Percentiles rank a stretch among this genome's conserved stretches.
These are phyloP conservation scores for Pseudoscleropodium purum DNA, from an alignment of 225 moss, liverwort and hornwort genomes.

Conservation along the genomic window DNA sequence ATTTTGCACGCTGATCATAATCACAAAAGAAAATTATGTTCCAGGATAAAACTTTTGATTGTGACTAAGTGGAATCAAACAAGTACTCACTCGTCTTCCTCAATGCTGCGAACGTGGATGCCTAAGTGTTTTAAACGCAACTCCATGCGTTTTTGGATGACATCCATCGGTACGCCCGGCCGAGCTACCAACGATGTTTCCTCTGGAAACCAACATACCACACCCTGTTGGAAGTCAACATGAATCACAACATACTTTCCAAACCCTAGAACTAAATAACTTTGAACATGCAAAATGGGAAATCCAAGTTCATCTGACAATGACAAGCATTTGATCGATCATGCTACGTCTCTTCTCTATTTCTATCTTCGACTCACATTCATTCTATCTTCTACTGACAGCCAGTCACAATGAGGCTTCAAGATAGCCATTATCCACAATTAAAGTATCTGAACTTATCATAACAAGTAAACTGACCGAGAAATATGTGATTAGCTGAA, in stretches of 20 bases:
- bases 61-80: neutral
- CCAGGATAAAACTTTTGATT: neutral
- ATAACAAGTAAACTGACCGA: slow-evolving; percentile 47
- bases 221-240: slow-evolving; percentile 21
- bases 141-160: slow-evolving; percentile 94
- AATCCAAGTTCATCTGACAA: neutral
- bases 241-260: neutral
- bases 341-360: neutral
- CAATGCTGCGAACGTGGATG: slow-evolving; percentile 91
- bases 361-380: neutral
- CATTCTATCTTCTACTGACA: neutral
- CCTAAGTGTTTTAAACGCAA: slow-evolving; percentile 77
- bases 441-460: neutral
- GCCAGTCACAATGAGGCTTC: neutral
- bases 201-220: slow-evolving; percentile 50
- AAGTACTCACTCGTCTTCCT: slow-evolving; percentile 86
- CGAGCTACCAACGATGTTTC: slow-evolving; percentile 97
- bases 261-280: neutral
- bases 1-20: neutral
- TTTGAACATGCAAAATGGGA: neutral
- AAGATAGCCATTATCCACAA: neutral
- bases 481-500: slow-evolving; percentile 77
- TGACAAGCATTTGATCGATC: neutral
- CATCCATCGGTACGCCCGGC: slow-evolving; percentile 86
- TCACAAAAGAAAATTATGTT: neutral